Base-by-base conservation (phyloP, 2,329 filamentous ascomycete species). In the Leptographium procerum region DNA sequence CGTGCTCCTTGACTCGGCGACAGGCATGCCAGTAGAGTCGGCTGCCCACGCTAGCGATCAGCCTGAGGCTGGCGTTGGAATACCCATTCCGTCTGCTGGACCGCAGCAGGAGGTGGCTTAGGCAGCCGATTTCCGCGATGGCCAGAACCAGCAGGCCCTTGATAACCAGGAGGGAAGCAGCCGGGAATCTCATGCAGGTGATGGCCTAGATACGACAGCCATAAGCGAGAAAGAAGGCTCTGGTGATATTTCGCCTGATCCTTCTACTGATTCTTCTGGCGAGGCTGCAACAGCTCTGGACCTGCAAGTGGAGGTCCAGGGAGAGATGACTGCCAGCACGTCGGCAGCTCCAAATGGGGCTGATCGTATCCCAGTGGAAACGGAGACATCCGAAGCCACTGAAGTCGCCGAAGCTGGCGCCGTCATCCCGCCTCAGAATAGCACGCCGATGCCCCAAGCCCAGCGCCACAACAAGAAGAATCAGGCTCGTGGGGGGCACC, bases 1-100 rank as follows among this genome's bases (percentile, higher is more conserved):
- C 33, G 59, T 63, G 45, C 64, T 72, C 8, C 64, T 71, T 13
- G 66, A 71, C 13, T 63, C 64, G 5, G 48, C 55, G 0, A 69
- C 69, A 1, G 68, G 68, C 8, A 53, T 58, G 55, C 62, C 64
- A 1, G 58, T 67, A 14, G 59, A 62, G 60, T 50, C 47, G 26
- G 26, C 47, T 16, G 47, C 13, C 4, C 26, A 29, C 13, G 13
- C 47, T 28, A 26, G 26, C 7, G 11, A 29, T 13, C 47, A 50
- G n/a, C 16, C 47, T 29, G 47, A 50, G 2, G 7, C 26, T 28
- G 47, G 11, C 26, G 40, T 8, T 8, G 19, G 19, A 43, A n/a
- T 43, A n/a, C 14, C 47, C 13, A 4, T 28, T 28, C 24, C 26
- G 24, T 19, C 24, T 19, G 26, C 47, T 29, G 47, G 26, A 8